These are phyloP conservation scores for Musa schizocarpa DNA, from an alignment of 176 grass and related monocot species.

Conservation along the genomic window DNA sequence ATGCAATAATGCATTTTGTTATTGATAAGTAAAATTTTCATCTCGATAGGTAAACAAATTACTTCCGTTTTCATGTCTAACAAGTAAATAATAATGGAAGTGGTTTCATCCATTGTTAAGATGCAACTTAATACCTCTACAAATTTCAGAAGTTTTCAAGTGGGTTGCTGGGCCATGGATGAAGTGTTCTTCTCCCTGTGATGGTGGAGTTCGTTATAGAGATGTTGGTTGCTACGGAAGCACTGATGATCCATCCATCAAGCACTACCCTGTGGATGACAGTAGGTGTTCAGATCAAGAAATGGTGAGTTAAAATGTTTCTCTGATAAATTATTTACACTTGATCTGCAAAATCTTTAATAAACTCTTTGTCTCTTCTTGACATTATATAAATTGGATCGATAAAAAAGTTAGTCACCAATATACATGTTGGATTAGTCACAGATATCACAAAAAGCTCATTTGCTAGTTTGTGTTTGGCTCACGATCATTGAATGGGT, in stretches of 20 bases:
- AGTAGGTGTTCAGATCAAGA: conserved; percentile 47
- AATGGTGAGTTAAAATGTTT: conserved; percentile 32
- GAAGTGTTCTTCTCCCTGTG: conserved; percentile 79
- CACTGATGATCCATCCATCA: conserved; percentile 39
- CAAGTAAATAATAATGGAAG: neutral
- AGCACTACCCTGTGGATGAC: conserved; percentile 67
- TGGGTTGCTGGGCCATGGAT: conserved; percentile 73
- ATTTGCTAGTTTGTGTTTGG: too few relatives aligned
- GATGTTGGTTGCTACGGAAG: conserved; percentile 68
- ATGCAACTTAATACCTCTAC: conserved; percentile 1
- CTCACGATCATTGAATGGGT: too few relatives aligned
- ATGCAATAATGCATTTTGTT: neutral
- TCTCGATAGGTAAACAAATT: neutral
- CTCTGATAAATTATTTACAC: neutral
- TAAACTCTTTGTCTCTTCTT: neutral
- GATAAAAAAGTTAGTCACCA: neutral
- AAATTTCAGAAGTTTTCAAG: conserved; percentile 51
- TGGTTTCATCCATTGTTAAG: neutral
- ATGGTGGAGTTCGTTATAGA: conserved; percentile 61
- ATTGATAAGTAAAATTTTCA: neutral
- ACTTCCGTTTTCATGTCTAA: neutral
- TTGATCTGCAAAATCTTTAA: neutral
- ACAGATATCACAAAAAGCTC: neutral
- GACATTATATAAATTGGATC: neutral
- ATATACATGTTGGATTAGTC: neutral